Evolutionary conservation across 176 grass and related monocot species (phyloP), one percentile per base, ranked within the genome.

Genomic region (Aegilops sharonensis): DNA sequence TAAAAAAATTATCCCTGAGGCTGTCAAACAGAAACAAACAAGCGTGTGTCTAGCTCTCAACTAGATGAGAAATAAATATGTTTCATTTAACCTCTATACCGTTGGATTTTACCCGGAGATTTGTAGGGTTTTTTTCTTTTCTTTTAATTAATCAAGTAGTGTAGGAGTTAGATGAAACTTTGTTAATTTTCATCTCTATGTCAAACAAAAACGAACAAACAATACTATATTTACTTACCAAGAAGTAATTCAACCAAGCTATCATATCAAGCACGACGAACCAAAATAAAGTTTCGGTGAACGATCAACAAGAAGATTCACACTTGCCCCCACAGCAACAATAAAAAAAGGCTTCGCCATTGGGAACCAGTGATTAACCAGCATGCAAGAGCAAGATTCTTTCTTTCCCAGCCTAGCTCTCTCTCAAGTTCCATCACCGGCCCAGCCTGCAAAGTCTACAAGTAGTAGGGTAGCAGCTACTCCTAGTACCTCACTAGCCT

Each of bases 401-500:
- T 5, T 30, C 85, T 80, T 87, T 84, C 18, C 85, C 79, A 84
- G 47, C 89, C 43, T 70, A 75, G 20, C 32, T 11, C 65, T 11
- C 84, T 90, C 88, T 90, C 89, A 62, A 69, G 89, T 88, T 88
- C 85, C 89, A 88, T 91, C 89, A 86, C 64, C 62, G 61, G 62
- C 30, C 70, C 84, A 29, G 36, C 85, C 89, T 64, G 64, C 85
- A 84, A 87, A 86, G 88, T 77, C 78, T 63, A 82, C 62, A 37
- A 39, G 87, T 36, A 68, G 70, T 72, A 78, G 34, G 34, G 34
- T n/a, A 70, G 17, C 43, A 47, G 43, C 43, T 47, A 47, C 43
- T 47, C 43, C 43, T 47, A 47, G 45, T 47, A 12, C 11, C 43
- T 56, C 59, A 14, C 27, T 69, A 80, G 54, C 76, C 31, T 57